Base-by-base conservation (phyloP, 2,329 filamentous ascomycete genomes). In the Metarhizium guizhouense region DNA sequence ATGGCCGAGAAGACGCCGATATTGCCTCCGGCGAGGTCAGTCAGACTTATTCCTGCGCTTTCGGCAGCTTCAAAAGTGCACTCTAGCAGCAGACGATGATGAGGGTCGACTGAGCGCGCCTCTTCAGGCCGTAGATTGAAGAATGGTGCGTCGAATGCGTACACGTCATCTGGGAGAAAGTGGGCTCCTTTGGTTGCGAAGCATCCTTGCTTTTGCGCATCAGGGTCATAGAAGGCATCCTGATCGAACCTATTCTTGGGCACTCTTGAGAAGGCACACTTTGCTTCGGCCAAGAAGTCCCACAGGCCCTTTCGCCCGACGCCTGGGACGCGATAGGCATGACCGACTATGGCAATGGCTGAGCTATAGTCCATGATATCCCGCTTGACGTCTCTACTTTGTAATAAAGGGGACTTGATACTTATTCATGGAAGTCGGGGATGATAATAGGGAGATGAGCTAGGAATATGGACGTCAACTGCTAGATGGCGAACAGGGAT, bases 41-140 rank as follows among this genome's bases (percentile, higher is more conserved):
- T 71, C 60, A 73, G 74, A 2, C 74, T 72, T 38, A 77, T 70
- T 13, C 76, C 76, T 1, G 75, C 75, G 53, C 71, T 74, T 60
- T 79, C 76, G 18, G 78, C 67, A 0, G 75, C 74, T 61, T 79
- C 76, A 54, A 74, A 77, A 1, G 74, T 73, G 55, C 74, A 76
- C 61, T 79, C 76, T 3, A 78, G 67, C 42, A 77, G 66, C 16
- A 78, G 62, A 0, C 76, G 69, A 55, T 78, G 76, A 56, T 78
- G 76, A 1, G 77, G 76, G 47, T 80, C 77, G 10, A 55, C 48
- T 3, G 74, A 72, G 50, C 69, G 69, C 51, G 70, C 74, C 62
- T 76, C 73, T 57, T 75, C 73, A 2, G 53, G 38, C 2, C 73
- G 75, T 43, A 76, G 59, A 50, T 68, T 70, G 60, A 78, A 78